Percentiles rank a stretch among this genome's conserved stretches.
phyloP scores from a whole-genome alignment of 257 asterid genomes.

The Catharanthus roseus region DNA sequence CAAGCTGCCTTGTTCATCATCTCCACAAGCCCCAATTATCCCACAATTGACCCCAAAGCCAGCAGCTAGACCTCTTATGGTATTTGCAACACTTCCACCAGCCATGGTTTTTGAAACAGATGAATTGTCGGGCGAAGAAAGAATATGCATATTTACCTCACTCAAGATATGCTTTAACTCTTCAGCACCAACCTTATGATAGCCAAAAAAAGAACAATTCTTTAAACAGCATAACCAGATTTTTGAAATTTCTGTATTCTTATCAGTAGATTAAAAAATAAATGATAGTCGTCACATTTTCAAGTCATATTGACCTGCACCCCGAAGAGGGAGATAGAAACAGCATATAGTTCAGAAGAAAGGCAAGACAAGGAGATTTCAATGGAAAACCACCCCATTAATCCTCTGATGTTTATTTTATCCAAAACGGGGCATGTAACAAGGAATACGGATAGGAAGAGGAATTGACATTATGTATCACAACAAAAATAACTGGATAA shows the following conservation, averaged over 20 bases:
- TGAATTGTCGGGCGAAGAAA: conserved; percentile 37
- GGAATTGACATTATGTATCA: background rate
- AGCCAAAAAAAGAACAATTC: background rate
- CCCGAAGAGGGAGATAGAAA: background rate
- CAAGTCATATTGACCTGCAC: background rate
- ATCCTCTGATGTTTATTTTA: background rate
- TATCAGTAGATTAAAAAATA: too few species aligned
- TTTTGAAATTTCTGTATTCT: background rate
- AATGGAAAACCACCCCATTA: background rate
- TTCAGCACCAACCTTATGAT: conserved; percentile 59
- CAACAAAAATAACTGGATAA: background rate
- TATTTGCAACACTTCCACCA: conserved; percentile 96
- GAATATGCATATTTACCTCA: conserved; percentile 51
- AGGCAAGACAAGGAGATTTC: background rate
- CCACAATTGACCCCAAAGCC: conserved; percentile 88
- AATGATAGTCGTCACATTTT: background rate
- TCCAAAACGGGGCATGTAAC: background rate
- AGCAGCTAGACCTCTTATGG: conserved; percentile 87
- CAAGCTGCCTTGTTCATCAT: conserved; percentile 82
- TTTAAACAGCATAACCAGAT: background rate
- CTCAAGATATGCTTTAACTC: conserved; percentile 63
- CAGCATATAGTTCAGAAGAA: background rate
- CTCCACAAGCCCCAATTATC: conserved; percentile 87
- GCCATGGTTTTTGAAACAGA: conserved; percentile 75
- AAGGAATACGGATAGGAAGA: background rate